Percentiles rank a stretch among this genome's conserved stretches.
Conservation (phyloP, 1,284 basidiomycete genomes). For the Stygiomarasmius scandens region DNA sequence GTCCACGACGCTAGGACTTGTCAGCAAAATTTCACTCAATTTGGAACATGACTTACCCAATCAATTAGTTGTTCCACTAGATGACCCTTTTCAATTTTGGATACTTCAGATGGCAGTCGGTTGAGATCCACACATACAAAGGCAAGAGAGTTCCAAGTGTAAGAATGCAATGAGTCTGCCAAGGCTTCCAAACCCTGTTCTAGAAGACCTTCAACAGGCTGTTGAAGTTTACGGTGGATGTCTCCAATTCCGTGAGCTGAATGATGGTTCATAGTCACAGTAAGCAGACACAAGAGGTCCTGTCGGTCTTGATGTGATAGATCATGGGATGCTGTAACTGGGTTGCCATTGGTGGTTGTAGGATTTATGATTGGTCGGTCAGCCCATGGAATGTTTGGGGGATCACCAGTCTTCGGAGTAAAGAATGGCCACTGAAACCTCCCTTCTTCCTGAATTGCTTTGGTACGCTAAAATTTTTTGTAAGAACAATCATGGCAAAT, state of each 20-base stretch:
- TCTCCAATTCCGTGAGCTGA: slow-evolving; percentile 5
- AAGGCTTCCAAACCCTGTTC: neutral
- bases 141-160: neutral
- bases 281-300: neutral
- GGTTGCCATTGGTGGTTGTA: neutral
- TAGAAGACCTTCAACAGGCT: neutral
- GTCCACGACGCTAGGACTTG: neutral
- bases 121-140: slow-evolving; percentile 11
- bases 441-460: neutral
- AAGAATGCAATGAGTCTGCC: neutral
- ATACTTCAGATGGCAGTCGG: neutral
- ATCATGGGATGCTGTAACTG: neutral
- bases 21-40: neutral
- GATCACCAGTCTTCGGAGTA: neutral
- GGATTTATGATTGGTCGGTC: neutral
- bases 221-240: slow-evolving; percentile 5
- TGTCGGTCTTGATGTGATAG: neutral
- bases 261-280: slow-evolving; percentile 4
- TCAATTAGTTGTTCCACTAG: slow-evolving; percentile 2
- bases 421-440: slow-evolving; percentile 10
- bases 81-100: neutral
- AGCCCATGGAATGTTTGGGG: neutral
- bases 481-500: neutral
- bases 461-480: neutral
- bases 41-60: neutral